phyloP scores from a whole-genome alignment of 108 stramenopile genomes.

The Aurantiochytrium sp. region DNA sequence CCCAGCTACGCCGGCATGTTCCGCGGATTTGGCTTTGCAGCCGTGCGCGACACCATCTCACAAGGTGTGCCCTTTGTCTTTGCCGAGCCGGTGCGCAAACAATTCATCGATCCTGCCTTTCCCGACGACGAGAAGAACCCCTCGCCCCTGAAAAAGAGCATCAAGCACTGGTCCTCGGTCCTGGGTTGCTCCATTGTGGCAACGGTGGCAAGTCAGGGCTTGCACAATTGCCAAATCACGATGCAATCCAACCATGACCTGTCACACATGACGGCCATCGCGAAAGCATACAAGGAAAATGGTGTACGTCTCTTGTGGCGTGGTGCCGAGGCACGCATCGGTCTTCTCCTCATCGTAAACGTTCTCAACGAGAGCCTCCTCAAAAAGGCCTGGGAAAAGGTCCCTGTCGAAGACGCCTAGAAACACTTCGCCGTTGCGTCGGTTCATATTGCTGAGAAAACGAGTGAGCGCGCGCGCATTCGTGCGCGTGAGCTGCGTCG shows the following conservation, averaged over 20 bases:
- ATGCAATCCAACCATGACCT: constrained; percentile 35
- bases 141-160: neutral
- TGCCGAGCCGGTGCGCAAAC: constrained; percentile 15
- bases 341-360: constrained; percentile 34
- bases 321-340: constrained; percentile 37
- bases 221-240: constrained; percentile 40
- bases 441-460: no score
- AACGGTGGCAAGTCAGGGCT: constrained; percentile 32
- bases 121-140: neutral
- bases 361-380: constrained; percentile 34
- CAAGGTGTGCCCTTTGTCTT: constrained; percentile 39
- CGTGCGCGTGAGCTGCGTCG: no score
- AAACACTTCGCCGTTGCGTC: no score
- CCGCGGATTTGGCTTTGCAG: constrained; percentile 34
- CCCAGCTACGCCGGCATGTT: constrained; percentile 24
- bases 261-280: neutral
- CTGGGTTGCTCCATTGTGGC: constrained; percentile 28
- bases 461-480: no score
- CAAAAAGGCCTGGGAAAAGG: constrained; percentile 29
- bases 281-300: constrained; percentile 7
- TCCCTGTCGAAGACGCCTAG: neutral
- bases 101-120: constrained; percentile 9
- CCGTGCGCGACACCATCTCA: constrained; percentile 29
- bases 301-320: neutral
- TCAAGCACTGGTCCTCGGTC: constrained; percentile 31